Percentiles rank a stretch among this genome's conserved stretches.
Conservation (phyloP, 257 asterid genomes). For the Gynochthodes officinalis region DNA sequence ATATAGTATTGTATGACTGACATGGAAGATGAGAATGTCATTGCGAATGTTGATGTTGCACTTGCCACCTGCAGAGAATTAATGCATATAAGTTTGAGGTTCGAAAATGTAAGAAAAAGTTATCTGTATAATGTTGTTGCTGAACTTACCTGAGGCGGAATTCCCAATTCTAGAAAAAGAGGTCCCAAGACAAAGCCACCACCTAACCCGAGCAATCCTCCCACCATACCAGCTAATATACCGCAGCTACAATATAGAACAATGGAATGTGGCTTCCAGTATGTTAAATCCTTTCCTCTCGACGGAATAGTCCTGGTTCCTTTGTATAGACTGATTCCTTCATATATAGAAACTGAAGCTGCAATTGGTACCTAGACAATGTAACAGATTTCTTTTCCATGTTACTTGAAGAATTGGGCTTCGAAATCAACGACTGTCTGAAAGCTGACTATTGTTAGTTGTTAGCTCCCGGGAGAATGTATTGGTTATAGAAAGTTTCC, state of each 20-base stretch:
- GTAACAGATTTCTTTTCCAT: background rate
- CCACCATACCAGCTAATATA: slow-evolving; percentile 35
- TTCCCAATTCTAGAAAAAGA: slow-evolving; percentile 36
- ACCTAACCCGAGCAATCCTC: slow-evolving; percentile 39
- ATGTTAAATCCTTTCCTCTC: slow-evolving; percentile 30
- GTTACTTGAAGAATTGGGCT: background rate
- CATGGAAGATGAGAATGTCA: slow-evolving; percentile 40
- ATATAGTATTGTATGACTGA: slow-evolving; percentile 39
- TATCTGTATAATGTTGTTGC: no score
- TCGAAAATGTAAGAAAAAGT: background rate
- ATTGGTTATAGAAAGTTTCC: no score
- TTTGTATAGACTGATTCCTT: slow-evolving; percentile 27
- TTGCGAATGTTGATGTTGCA: slow-evolving; percentile 44
- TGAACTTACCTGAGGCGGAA: slow-evolving; percentile 38
- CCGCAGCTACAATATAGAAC: slow-evolving; percentile 35
- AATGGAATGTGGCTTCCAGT: slow-evolving; percentile 30
- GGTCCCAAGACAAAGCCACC: slow-evolving; percentile 43
- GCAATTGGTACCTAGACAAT: slow-evolving; percentile 32
- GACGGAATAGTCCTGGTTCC: slow-evolving; percentile 35
- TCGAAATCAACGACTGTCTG: no score
- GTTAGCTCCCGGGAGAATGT: no score
- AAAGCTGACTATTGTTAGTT: no score
- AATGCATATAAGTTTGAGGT: background rate
- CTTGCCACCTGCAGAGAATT: slow-evolving; percentile 34
- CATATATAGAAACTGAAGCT: slow-evolving; percentile 30